Evolutionary conservation across 805 yeast species (phyloP), one percentile per base, ranked within the genome.

Genomic region (Wickerhamomyces hampshirensis): DNA sequence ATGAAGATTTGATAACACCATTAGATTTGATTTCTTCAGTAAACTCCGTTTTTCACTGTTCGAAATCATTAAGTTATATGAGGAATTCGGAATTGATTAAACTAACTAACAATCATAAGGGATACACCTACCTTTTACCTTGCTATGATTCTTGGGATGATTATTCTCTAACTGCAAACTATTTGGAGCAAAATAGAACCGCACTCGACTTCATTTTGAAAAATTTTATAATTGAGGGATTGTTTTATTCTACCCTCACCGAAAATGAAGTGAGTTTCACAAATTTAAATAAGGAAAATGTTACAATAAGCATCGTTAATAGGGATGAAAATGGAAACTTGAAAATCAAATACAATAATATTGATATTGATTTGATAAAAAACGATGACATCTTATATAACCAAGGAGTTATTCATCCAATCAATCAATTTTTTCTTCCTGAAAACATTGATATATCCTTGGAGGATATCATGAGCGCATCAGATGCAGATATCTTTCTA

Each of bases 321-420:
- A 11, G 28, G 1, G 45, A 49, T 10, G 43, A 51, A 2, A 55
- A 52, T 1, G 38, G 36, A 3, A 15, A 53, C 6, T 39, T 58
- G 14, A 43, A 55, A 6, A 43, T 48, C 12, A 28, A 43, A 28
- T 45, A 33, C 24, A 47, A 53, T 10, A 46, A 44, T 8, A 28
- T 59, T 6, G 28, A 42, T 6, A 30, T 63, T 2, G 6, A 28
- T 24, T 17, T 58, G 27, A 45, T 26, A 42, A 45, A 68, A 35
- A 69, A 73, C 40, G 59, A 75, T 1, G 96, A 89, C 53, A 71
- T 85, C 6, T 53, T 89, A 11, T 89, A 84, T 55, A 77, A 75
- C 44, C 82, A 84, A 55, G 98, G 98, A 2, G 95, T 89, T 0
- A 75, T 84, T 1, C 96, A 86, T 54, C 77, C 89, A 2, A 63